Evolutionary conservation across 805 yeast species (phyloP).

Genomic region (Cyberlindnera euphorbiiphila): DNA sequence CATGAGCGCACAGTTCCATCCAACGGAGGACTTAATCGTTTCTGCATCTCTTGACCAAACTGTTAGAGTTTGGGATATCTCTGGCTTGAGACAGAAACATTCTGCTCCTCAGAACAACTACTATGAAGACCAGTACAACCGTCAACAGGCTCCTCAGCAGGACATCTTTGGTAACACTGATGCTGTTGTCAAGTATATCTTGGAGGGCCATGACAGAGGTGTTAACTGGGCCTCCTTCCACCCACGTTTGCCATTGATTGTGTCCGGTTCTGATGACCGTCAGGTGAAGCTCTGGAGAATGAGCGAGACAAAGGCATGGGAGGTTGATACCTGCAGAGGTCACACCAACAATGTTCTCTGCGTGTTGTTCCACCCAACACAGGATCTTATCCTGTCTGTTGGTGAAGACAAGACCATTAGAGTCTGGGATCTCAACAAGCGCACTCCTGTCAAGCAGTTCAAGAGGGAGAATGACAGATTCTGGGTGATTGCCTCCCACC

Average conservation of each 20-base stretch:
- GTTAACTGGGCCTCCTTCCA: constrained; percentile 99
- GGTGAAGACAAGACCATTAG: constrained; percentile 95
- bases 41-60: constrained; percentile 96
- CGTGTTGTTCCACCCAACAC: constrained; percentile 88
- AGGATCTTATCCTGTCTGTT: constrained; percentile 87
- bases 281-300: constrained; percentile 95
- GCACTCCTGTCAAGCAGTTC: constrained; percentile 91
- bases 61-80: constrained; percentile 98
- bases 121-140: constrained; percentile 40
- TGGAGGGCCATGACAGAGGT: constrained; percentile 98
- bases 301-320: constrained; percentile 98
- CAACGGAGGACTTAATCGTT: constrained; percentile 88
- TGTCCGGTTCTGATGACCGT: constrained; percentile 95
- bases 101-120: constrained; percentile 66
- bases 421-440: constrained; percentile 93
- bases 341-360: constrained; percentile 91
- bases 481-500: constrained; percentile 90
- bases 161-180: constrained; percentile 94
- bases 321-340: constrained; percentile 97
- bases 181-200: constrained; percentile 89
- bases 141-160: constrained; percentile 72
- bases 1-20: constrained; percentile 97
- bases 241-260: constrained; percentile 91
- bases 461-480: constrained; percentile 91
- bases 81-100: constrained; percentile 91